Conservation (phyloP, 768 basidiomycete genomes). For the Omphalotus guepiniiformis region DNA sequence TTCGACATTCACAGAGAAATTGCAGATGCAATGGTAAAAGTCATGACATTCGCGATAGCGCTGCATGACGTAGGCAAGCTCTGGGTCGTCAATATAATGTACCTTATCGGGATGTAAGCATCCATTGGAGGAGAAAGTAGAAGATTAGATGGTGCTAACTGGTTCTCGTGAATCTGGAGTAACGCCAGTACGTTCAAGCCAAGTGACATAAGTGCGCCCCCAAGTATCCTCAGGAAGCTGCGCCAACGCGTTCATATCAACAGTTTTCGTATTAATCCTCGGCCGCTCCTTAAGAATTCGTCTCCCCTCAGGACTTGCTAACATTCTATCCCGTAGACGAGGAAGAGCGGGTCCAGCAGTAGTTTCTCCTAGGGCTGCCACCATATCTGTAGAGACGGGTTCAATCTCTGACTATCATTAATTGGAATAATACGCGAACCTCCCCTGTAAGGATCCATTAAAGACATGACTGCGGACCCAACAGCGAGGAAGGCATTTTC, state of each 20-base stretch:
- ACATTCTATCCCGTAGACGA: conserved; percentile 71
- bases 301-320: conserved; percentile 76
- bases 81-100: conserved; percentile 90
- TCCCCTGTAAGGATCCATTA: conserved; percentile 77
- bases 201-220: conserved; percentile 81
- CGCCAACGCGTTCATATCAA: conserved; percentile 67
- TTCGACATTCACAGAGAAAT: conserved; percentile 83
- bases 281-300: conserved; percentile 82
- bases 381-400: conserved; percentile 63
- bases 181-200: conserved; percentile 84
- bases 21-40: conserved; percentile 90
- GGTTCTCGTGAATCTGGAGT: conserved; percentile 93
- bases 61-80: conserved; percentile 96
- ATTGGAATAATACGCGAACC: conserved; percentile 46
- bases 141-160: conserved; percentile 38
- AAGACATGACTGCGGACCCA: conserved; percentile 80
- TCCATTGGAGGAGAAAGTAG: not conserved
- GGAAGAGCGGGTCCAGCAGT: conserved; percentile 81
- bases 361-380: conserved; percentile 91
- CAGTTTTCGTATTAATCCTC: conserved; percentile 67
- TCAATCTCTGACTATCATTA: conserved; percentile 8
- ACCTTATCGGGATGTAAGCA: conserved; percentile 47
- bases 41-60: conserved; percentile 98
- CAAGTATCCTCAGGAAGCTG: conserved; percentile 75
- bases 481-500: conserved; percentile 83